Base-by-base conservation (phyloP, 2,329 filamentous ascomycete genomes). In the Neopestalotiopsis sp. region DNA sequence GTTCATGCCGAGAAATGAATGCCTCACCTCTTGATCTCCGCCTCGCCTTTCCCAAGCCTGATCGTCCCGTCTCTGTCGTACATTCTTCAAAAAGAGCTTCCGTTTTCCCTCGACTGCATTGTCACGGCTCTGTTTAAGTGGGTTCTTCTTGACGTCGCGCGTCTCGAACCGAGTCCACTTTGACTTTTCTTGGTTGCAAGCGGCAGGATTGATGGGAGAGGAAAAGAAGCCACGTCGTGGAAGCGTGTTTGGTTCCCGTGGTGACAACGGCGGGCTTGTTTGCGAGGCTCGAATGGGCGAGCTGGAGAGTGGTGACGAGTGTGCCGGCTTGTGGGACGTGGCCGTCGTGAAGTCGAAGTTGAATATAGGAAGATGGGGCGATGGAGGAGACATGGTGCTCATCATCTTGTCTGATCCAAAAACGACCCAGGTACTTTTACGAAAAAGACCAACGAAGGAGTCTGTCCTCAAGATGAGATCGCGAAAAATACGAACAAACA, bases 21-120 rank as follows among this genome's bases (percentile, higher is more conserved):
- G 20, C 68, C 78, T 30, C 74, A 86, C 84, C 78, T 88, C 86
- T 73, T 91, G 89, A 73, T 92, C 90, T 2, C 90, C 89, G 32
- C 90, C 89, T 72, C 90, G 82, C 65, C 85, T 82, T 73, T 87
- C 84, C 85, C 89, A 91, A 28, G 82, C 81, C 74, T 82, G 86
- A 34, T 92, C 88, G 57, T 91, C 88, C 2, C 85, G 82, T 56
- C 87, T 85, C 74, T 89, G 86, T 69, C 88, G 84, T 20, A 92
- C 89, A 65, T 86, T 92, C 75, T 90, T 88, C 69, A 95, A 81
- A 74, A 95, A 95, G 68, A 92, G 82, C 40, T 88, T 87, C 61
- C 92, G 84, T 68, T 93, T 83, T 67, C 86, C 84, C 76, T 93
- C 90, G 67, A 90, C 88, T 0, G 84, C 84, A 20, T 88, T 88